Conservation (phyloP, 176 grass and related monocot species). For the Oryza nivara region DNA sequence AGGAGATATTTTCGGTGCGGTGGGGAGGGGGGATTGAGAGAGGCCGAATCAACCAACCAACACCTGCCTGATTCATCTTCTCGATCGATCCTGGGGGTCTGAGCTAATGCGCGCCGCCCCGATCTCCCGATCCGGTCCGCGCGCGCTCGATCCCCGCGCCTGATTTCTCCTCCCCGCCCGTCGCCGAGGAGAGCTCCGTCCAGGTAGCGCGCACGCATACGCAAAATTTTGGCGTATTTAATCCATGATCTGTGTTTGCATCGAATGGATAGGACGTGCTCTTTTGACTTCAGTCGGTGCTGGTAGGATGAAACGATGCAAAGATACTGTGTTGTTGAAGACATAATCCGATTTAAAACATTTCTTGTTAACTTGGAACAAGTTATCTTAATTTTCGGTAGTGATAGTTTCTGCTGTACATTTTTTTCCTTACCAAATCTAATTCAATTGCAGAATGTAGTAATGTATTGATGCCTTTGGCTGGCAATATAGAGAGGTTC, state of each 20-base stretch:
- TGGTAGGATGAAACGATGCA: not conserved
- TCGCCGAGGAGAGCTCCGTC: not conserved
- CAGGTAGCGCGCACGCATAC: not conserved
- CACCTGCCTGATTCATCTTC: not conserved
- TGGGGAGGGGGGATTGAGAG: not conserved
- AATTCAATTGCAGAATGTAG: not conserved
- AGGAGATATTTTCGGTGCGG: not conserved
- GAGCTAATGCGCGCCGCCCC: not conserved
- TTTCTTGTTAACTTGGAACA: not conserved
- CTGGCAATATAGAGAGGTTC: not conserved
- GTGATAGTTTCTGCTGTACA: not conserved
- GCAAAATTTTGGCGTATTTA: not conserved
- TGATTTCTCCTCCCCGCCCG: not conserved
- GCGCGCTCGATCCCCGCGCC: not conserved
- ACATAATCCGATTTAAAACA: not conserved
- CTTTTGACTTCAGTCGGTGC: not conserved
- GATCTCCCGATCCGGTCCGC: not conserved
- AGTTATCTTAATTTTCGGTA: not conserved
- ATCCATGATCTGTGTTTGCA: not conserved
- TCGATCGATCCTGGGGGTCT: not conserved
- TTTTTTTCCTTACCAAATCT: not conserved
- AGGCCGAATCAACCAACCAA: not conserved
- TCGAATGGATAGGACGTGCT: not conserved
- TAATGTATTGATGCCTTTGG: not conserved
- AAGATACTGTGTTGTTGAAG: not conserved